These are phyloP conservation scores for Metschnikowia amazonensis DNA, from an alignment of 805 yeast species.

Conservation along the genomic window DNA sequence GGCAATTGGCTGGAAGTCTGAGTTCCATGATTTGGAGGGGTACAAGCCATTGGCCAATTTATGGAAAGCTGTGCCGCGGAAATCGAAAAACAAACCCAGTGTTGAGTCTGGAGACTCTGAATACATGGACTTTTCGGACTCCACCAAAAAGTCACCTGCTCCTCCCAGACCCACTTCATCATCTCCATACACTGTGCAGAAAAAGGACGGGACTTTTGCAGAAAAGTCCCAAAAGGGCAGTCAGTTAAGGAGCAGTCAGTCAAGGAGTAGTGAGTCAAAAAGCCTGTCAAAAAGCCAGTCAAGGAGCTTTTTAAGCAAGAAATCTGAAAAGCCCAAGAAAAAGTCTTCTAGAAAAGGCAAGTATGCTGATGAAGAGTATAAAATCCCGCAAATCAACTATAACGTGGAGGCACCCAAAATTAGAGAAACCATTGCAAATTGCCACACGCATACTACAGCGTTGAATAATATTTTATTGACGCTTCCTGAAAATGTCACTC, in stretches of 20 bases:
- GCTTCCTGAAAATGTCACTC: constrained; percentile 46
- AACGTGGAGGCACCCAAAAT: constrained; percentile 72
- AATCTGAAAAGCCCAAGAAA: constrained; percentile 5
- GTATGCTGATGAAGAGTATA: constrained; percentile 48
- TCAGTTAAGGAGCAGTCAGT: background rate
- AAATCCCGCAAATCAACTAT: constrained; percentile 66
- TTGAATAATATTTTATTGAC: constrained; percentile 48
- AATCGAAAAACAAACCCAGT: background rate
- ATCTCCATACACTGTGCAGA: constrained; percentile 20
- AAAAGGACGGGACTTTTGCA: background rate
- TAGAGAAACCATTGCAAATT: constrained; percentile 62
- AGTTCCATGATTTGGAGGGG: constrained; percentile 47
- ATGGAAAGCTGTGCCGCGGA: constrained; percentile 26
- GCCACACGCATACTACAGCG: constrained; percentile 69
- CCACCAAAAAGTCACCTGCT: constrained; percentile 3
- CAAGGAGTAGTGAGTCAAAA: too few species aligned
- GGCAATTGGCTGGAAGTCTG: constrained; percentile 65
- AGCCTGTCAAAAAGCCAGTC: too few species aligned
- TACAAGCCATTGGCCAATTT: constrained; percentile 48
- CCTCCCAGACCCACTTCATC: constrained; percentile 27
- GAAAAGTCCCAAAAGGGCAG: background rate
- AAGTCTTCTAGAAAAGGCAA: constrained; percentile 4
- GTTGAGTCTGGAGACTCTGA: background rate
- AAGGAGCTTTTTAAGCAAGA: constrained; percentile 1
- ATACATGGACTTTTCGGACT: background rate